Evolutionary conservation across 768 basidiomycete species (phyloP).

Genomic region (Leccinum boreale): DNA sequence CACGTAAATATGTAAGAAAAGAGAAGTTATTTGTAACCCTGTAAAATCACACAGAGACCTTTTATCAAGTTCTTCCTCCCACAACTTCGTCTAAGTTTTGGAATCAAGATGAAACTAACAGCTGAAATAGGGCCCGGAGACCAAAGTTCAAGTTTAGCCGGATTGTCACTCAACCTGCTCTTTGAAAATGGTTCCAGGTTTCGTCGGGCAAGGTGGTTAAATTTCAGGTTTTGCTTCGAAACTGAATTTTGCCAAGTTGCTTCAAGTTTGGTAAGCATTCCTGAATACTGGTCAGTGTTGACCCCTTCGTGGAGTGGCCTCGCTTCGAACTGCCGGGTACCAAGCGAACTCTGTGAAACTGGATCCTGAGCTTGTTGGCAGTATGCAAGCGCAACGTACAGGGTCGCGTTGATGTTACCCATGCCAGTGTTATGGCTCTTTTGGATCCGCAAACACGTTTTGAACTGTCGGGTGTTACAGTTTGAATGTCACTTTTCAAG

Average conservation of each 20-base stretch:
- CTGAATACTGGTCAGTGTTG: neutral
- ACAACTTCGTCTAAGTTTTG: neutral
- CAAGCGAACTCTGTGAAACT: neutral
- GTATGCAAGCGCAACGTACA: neutral
- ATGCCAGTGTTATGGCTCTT: neutral
- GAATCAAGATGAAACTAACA: neutral
- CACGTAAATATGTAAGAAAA: neutral
- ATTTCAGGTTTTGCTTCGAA: neutral
- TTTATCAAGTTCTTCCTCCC: conserved; percentile 2
- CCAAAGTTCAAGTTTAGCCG: neutral
- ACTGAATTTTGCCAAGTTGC: too few species aligned
- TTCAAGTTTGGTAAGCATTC: neutral
- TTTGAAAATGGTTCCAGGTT: neutral
- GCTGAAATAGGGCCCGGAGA: neutral
- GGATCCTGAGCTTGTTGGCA: neutral
- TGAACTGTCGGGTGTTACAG: neutral
- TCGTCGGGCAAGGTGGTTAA: neutral
- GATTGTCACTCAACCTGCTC: neutral
- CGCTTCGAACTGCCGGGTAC: neutral
- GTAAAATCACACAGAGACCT: neutral
- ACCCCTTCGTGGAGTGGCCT: neutral
- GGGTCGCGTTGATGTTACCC: neutral
- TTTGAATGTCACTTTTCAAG: neutral
- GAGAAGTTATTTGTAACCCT: neutral
- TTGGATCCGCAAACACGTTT: neutral